These are phyloP conservation scores for Pseudonitzschia pungens DNA, from an alignment of 108 stramenopile genomes.

Conservation along the genomic window DNA sequence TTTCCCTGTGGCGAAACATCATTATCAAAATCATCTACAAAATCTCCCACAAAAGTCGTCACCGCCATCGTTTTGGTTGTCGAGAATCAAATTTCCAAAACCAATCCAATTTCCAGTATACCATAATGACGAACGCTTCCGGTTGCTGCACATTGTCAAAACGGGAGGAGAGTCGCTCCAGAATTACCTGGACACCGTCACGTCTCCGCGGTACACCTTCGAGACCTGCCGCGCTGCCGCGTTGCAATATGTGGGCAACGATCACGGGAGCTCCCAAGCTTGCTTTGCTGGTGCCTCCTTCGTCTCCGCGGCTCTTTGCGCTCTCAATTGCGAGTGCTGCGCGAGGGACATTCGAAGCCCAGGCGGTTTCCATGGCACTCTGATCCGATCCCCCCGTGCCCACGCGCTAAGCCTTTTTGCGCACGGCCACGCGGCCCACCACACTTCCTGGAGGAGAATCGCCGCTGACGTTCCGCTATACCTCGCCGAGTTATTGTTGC, in stretches of 20 bases:
- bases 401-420: slow-evolving; percentile 1
- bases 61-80: background rate
- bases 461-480: background rate
- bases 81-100: background rate
- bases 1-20: background rate
- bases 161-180: slow-evolving; percentile 15
- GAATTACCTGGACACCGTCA: background rate
- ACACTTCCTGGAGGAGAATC: background rate
- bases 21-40: background rate
- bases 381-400: slow-evolving; percentile 8
- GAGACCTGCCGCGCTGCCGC: background rate
- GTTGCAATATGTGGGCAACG: background rate
- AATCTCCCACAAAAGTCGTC: background rate
- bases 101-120: background rate
- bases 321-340: slow-evolving; percentile 13
- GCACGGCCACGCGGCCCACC: slow-evolving; percentile 11
- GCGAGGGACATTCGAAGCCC: background rate
- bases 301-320: slow-evolving; percentile 3
- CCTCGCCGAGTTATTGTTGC: background rate
- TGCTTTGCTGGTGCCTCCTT: slow-evolving; percentile 1
- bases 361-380: slow-evolving; percentile 1
- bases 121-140: background rate
- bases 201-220: background rate
- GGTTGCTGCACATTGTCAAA: slow-evolving; percentile 12
- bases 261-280: background rate